Percentiles rank a stretch among this genome's conserved stretches.
These are phyloP conservation scores for Plasmodium reichenowi DNA, from an alignment of 169 alveolate genomes.

Conservation along the genomic window DNA sequence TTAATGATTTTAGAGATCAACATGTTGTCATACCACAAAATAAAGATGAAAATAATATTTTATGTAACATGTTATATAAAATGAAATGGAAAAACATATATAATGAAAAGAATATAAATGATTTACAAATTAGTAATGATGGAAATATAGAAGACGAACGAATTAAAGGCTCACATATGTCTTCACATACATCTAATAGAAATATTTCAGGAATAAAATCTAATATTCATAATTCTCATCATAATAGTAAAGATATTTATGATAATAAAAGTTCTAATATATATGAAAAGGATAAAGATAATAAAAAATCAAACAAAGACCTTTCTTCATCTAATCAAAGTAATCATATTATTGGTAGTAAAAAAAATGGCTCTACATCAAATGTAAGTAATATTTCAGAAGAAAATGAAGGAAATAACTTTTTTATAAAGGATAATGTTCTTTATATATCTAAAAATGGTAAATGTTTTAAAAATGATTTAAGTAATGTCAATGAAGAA, in stretches of 20 bases:
- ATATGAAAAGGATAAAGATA: constrained; percentile 2
- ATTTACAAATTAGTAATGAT: not conserved
- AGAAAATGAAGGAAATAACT: constrained; percentile 42
- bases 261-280: not conserved
- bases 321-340: not conserved
- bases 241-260: not conserved
- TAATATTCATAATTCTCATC: not conserved
- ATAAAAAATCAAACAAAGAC: not conserved
- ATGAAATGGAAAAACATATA: constrained; percentile 39
- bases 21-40: constrained; percentile 64
- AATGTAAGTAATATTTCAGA: not conserved
- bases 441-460: constrained; percentile 68
- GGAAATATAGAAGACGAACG: not conserved
- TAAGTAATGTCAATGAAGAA: constrained; percentile 35
- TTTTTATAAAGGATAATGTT: constrained; percentile 53
- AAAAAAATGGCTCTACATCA: constrained; percentile 11
- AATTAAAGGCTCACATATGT: not conserved
- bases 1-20: constrained; percentile 54
- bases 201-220: not conserved
- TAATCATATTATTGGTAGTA: not conserved
- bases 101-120: not conserved
- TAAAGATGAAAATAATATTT: constrained; percentile 26
- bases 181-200: constrained; percentile 25
- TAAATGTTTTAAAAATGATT: constrained; percentile 35
- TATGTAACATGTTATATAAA: constrained; percentile 22